Conservation (phyloP, 2,329 filamentous ascomycete species). For the Fusarium nodosum region DNA sequence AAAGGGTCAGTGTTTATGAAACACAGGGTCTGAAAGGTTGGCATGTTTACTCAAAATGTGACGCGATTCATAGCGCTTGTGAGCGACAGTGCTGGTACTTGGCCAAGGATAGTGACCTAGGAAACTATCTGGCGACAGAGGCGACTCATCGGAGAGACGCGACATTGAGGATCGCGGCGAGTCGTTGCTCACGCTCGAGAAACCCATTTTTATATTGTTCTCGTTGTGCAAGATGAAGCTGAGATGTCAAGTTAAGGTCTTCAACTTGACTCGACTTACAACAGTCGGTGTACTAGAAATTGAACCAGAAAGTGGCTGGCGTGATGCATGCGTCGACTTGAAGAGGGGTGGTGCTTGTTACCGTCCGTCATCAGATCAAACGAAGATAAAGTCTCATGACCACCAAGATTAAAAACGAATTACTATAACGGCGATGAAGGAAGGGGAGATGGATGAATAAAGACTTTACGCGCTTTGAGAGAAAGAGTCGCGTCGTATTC, state of each 20-base stretch:
- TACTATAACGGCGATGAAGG: constrained; percentile 1
- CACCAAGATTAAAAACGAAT: not conserved
- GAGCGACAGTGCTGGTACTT: constrained; percentile 32
- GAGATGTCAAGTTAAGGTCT: constrained; percentile 11
- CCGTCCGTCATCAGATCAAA: constrained; percentile 28
- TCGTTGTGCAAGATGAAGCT: constrained; percentile 3
- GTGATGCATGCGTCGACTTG: constrained; percentile 34
- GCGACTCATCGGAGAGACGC: constrained; percentile 28
- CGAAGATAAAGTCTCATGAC: constrained; percentile 28
- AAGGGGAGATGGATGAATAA: not conserved
- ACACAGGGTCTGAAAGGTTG: not conserved
- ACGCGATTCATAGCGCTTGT: constrained; percentile 27
- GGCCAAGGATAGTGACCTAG: constrained; percentile 37
- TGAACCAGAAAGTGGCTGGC: constrained; percentile 14
- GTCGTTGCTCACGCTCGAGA: constrained; percentile 15
- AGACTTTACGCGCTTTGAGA: constrained; percentile 12
- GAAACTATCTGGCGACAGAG: constrained; percentile 33
- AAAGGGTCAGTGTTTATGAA: constrained; percentile 9
- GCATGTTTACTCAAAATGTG: constrained; percentile 22
- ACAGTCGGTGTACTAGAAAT: constrained; percentile 32
- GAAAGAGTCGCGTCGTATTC: constrained; percentile 17
- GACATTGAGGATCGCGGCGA: constrained; percentile 33
- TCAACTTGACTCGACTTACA: constrained; percentile 11
- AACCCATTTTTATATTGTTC: constrained; percentile 13
- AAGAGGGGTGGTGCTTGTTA: constrained; percentile 22